Conservation (phyloP, 2,329 filamentous ascomycete species). For the Phialocephala sp. region DNA sequence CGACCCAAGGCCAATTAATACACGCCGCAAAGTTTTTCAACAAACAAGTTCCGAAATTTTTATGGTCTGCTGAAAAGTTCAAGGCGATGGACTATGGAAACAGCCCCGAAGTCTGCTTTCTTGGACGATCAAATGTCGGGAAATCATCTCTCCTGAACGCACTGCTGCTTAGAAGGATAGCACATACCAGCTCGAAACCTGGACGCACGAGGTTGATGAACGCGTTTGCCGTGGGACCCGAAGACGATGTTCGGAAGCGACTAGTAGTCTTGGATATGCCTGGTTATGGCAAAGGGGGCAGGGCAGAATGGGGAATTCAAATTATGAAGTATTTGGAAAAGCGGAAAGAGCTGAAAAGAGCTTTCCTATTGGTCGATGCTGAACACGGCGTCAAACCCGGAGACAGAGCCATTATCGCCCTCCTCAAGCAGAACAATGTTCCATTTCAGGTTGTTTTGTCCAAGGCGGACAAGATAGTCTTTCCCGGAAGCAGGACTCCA, state of each 20-base stretch:
- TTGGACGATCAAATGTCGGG: conserved; percentile 74
- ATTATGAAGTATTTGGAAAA: conserved; percentile 69
- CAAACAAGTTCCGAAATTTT: conserved; percentile 54
- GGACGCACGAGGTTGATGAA: conserved; percentile 71
- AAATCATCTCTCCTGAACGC: conserved; percentile 72
- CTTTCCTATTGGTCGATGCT: conserved; percentile 69
- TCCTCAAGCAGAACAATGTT: conserved; percentile 61
- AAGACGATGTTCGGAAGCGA: conserved; percentile 36
- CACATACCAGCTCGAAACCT: conserved; percentile 62
- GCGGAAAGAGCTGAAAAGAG: conserved; percentile 62
- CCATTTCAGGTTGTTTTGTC: conserved; percentile 70
- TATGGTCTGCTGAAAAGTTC: conserved; percentile 66
- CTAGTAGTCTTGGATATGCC: conserved; percentile 73
- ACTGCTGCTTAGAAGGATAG: conserved; percentile 57
- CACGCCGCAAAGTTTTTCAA: conserved; percentile 54
- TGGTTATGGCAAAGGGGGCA: conserved; percentile 69
- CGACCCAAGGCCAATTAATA: conserved; percentile 49
- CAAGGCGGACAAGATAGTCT: conserved; percentile 66
- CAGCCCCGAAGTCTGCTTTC: conserved; percentile 53
- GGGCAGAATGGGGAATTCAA: conserved; percentile 66
- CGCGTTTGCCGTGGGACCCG: conserved; percentile 63
- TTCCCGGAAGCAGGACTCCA: conserved; percentile 41
- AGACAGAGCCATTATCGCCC: conserved; percentile 61
- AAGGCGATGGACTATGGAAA: conserved; percentile 58
- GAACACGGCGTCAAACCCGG: conserved; percentile 66